phyloP scores from a whole-genome alignment of 1,284 basidiomycete genomes.

The Cryptococcus sp. region DNA sequence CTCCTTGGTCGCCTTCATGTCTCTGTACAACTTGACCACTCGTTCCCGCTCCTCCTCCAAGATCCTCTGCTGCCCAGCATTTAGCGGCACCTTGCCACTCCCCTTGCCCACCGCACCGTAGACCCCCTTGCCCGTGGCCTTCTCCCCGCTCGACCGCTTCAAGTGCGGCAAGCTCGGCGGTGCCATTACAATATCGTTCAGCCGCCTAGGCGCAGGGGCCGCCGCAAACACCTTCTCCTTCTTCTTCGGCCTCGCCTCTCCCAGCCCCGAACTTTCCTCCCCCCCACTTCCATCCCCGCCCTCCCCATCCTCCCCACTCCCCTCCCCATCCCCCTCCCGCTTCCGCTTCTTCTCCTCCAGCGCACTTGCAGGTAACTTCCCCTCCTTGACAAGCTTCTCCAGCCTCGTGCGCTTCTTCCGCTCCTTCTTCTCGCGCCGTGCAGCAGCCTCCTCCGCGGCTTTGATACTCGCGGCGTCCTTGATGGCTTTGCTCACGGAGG shows the following conservation, averaged over 20 bases:
- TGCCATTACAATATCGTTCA: constrained; percentile 43
- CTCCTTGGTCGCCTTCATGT: constrained; percentile 26
- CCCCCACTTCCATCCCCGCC: constrained; percentile 2
- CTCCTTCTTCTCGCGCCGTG: constrained; percentile 26
- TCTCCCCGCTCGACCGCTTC: constrained; percentile 10
- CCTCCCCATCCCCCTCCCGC: constrained; percentile 4
- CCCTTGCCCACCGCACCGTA: constrained; percentile 24
- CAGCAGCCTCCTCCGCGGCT: constrained; percentile 23
- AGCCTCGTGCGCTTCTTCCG: constrained; percentile 9
- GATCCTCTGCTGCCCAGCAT: constrained; percentile 42
- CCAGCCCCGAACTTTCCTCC: constrained; percentile 2
- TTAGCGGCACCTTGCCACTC: constrained; percentile 33
- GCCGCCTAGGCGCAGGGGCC: constrained; percentile 17
- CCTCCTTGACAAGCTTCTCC: constrained; percentile 14
- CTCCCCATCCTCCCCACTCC: constrained; percentile 1
- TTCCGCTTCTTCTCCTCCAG: constrained; percentile 15
- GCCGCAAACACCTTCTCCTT: constrained; percentile 21
- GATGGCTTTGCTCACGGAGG: constrained; percentile 43
- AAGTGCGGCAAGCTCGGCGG: constrained; percentile 38
- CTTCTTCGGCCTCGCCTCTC: not conserved
- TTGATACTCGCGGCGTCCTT: constrained; percentile 35
- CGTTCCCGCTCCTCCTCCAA: constrained; percentile 46
- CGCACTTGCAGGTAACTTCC: constrained; percentile 8
- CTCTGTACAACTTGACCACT: constrained; percentile 42
- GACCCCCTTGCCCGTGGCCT: constrained; percentile 6